These are phyloP conservation scores for Corchorus capsularis DNA, from an alignment of 345 rosid genomes.

Conservation along the genomic window DNA sequence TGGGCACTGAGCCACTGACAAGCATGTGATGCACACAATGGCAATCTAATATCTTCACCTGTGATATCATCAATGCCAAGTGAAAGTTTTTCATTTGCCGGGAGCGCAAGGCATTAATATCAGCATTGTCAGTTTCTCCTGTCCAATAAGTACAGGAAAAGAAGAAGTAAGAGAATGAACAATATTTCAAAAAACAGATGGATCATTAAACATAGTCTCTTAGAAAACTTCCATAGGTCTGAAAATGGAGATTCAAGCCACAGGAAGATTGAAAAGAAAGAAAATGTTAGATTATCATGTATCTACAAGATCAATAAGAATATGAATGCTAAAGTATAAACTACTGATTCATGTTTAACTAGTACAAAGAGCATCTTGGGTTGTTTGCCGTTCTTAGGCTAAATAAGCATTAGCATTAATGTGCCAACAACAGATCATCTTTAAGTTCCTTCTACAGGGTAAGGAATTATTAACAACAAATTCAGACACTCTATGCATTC, in stretches of 20 bases:
- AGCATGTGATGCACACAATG: background rate
- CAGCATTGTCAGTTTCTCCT: slow-evolving; percentile 77
- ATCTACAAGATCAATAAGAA: background rate
- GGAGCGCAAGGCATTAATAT: slow-evolving; percentile 65
- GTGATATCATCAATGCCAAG: slow-evolving; percentile 84
- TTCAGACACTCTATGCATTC: background rate
- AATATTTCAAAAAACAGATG: slow-evolving; percentile 4
- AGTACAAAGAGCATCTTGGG: too few species aligned
- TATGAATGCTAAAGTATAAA: too few species aligned
- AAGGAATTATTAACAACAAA: background rate
- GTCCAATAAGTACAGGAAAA: slow-evolving; percentile 19
- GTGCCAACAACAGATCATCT: too few species aligned
- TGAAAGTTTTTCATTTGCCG: slow-evolving; percentile 95
- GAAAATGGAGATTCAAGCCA: background rate
- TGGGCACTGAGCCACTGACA: background rate
- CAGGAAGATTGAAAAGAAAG: background rate
- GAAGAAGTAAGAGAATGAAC: background rate
- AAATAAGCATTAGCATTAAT: too few species aligned
- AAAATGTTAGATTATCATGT: background rate
- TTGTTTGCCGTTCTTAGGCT: too few species aligned
- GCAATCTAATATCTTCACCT: slow-evolving; percentile 44
- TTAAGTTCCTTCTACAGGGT: too few species aligned
- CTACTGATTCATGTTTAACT: too few species aligned
- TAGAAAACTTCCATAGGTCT: background rate
- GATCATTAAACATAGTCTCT: background rate